A percentile compares a stretch with the other conserved stretches of the same genome.
phyloP scores from a whole-genome alignment of 345 rosid species.

The Citrus inodora region DNA sequence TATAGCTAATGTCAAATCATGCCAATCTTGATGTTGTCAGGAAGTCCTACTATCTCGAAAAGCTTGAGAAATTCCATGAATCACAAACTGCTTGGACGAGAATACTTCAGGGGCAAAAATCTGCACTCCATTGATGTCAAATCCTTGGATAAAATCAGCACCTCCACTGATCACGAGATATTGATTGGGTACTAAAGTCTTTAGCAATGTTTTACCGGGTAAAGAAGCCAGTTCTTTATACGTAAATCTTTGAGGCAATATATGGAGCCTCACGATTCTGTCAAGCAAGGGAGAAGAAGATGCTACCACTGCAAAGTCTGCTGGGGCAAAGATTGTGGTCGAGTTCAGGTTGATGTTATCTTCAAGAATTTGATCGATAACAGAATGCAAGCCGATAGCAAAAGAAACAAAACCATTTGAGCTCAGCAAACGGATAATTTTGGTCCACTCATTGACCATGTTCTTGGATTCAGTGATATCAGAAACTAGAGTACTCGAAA shows the following conservation, averaged over 20 bases:
- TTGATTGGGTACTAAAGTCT: constrained; percentile 46
- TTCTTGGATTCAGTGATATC: constrained; percentile 23
- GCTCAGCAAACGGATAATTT: constrained; percentile 54
- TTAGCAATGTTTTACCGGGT: constrained; percentile 36
- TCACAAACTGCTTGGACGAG: constrained; percentile 39
- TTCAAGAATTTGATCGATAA: constrained; percentile 50
- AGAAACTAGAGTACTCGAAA: constrained; percentile 18
- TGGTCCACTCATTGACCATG: constrained; percentile 45
- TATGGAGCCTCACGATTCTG: constrained; percentile 52
- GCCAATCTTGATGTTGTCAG: constrained; percentile 7
- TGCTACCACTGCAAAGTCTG: constrained; percentile 40
- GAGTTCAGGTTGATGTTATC: constrained; percentile 38
- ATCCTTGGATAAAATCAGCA: constrained; percentile 15
- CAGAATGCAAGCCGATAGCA: constrained; percentile 69
- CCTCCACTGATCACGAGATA: constrained; percentile 35
- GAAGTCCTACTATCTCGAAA: constrained; percentile 28
- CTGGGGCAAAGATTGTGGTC: constrained; percentile 63
- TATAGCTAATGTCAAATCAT: neutral
- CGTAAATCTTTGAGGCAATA: constrained; percentile 42
- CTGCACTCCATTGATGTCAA: constrained; percentile 47
- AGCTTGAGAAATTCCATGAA: constrained; percentile 60
- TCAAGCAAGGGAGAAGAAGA: constrained; percentile 51
- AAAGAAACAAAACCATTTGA: constrained; percentile 70
- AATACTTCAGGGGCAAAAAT: constrained; percentile 53
- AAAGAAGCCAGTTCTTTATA: constrained; percentile 39